A percentile compares a stretch with the other conserved stretches of the same genome.
Conservation (phyloP, 768 basidiomycete species). For the Paxillus ammoniavirescens region DNA sequence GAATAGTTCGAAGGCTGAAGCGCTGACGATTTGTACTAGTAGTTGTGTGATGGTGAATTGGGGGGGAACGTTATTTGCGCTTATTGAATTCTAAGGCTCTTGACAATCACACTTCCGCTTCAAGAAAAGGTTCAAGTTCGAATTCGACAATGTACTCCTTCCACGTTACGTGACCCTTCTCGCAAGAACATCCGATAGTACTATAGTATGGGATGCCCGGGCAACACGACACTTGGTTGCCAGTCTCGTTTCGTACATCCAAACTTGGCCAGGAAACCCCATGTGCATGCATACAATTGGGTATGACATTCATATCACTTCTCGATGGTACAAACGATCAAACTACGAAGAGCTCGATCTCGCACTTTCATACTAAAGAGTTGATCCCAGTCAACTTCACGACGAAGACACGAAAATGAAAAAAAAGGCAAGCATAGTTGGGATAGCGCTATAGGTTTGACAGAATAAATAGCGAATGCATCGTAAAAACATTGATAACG, state of each 20-base stretch:
- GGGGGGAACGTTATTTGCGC: slow-evolving; percentile 14
- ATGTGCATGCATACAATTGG: too few species aligned
- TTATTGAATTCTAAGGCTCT: slow-evolving; percentile 22
- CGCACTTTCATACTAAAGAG: neutral
- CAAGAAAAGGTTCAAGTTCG: too few species aligned
- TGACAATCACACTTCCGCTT: neutral
- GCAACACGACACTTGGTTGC: too few species aligned
- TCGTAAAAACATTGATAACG: neutral
- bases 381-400: neutral
- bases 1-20: neutral
- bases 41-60: neutral
- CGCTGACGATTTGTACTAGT: neutral
- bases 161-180: too few species aligned
- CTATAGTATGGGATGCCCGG: too few species aligned
- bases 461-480: slow-evolving; percentile 10
- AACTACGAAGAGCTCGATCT: neutral
- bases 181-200: too few species aligned
- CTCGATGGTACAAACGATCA: neutral
- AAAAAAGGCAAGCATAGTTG: slow-evolving; percentile 1
- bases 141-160: too few species aligned
- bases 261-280: too few species aligned
- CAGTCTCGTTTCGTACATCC: too few species aligned
- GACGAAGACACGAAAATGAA: neutral
- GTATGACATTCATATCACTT: too few species aligned
- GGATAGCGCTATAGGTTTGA: neutral